Conservation (phyloP, 805 yeast genomes). For the Starmerella gropengiesseri region DNA sequence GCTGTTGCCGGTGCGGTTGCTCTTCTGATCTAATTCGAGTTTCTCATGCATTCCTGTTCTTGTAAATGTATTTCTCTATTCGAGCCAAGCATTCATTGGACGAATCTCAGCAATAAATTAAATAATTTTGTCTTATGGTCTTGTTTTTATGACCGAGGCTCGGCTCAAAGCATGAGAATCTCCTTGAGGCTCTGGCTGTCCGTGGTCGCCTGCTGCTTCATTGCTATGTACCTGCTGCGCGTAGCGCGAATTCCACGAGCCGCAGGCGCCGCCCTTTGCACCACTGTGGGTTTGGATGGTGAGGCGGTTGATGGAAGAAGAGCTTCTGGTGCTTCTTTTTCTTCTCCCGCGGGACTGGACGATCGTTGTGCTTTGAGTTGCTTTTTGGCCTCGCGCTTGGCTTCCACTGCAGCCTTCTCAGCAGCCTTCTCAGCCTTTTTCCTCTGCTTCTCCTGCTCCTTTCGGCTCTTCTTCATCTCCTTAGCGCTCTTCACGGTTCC, state of each 20-base stretch:
- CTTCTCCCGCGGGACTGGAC: not conserved
- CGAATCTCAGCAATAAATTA: not conserved
- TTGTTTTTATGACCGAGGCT: not conserved
- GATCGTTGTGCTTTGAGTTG: not conserved
- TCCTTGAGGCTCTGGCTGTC: constrained; percentile 83
- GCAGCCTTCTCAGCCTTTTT: constrained; percentile 6
- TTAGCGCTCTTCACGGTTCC: constrained; percentile 23
- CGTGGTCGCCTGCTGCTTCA: constrained; percentile 83
- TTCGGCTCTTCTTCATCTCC: constrained; percentile 24
- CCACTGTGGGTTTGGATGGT: not conserved
- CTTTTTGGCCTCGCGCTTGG: not conserved
- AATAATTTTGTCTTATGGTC: not conserved
- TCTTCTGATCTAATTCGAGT: not conserved
- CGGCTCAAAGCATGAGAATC: constrained; percentile 62
- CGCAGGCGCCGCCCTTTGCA: not conserved
- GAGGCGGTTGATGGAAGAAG: not conserved
- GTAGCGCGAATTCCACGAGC: constrained; percentile 53
- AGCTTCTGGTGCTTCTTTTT: not conserved
- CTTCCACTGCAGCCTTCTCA: not conserved
- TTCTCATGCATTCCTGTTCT: not conserved
- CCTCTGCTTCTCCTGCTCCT: constrained; percentile 13
- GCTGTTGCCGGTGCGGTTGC: constrained; percentile 4
- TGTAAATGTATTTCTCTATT: not conserved
- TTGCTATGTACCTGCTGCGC: constrained; percentile 78
- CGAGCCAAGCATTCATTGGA: not conserved